Base-by-base conservation (phyloP, 495 filamentous ascomycete genomes). In the Paragyromitra xinjiangensis region DNA sequence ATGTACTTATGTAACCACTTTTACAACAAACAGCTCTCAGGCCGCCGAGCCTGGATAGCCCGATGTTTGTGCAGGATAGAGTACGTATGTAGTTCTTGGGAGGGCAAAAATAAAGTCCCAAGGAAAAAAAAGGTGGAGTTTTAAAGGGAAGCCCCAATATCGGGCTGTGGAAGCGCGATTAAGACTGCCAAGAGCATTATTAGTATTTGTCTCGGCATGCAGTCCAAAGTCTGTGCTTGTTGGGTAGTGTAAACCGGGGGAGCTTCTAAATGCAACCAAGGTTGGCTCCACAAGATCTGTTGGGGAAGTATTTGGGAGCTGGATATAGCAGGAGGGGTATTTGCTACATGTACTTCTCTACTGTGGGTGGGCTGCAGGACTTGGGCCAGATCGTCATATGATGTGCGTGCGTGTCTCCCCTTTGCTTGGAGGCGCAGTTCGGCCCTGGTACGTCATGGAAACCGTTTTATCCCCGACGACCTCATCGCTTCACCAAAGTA, bases 401-500 rank as follows among this genome's bases (percentile, higher is more conserved):
- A 56, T 56, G 19, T 72, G 70, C 69, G 69, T 71, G 69, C 70
- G 70, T 61, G 70, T 73, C 59, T 29, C 56, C 56, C 14, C 14
- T 61, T 39, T 56, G 53, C 14, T 19, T 37, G 37, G 70, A 56
- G 70, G 61, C 61, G 61, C 61, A 73, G 61, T 16, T 50, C 19
- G 29, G 37, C 45, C n/a, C 11, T 61, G 29, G 39, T 55, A 73
- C 70, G 70, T 73, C 70, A 73, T 73, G 39, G 34, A 19, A 37
- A 58, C n/a, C 48, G 59, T 55, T 64, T 62, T 72, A 55, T 56
- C 69, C 69, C 50, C 44, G 69, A 51, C 26, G 12, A 59, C 56
- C 51, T 56, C 44, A 11, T 48, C 44, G 11, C n/a, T 24, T 22
- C 16, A 39, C 56, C 51, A 69, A 70, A 42, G 62, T 48, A 37